Percentiles rank a stretch among this genome's conserved stretches.
phyloP scores from a whole-genome alignment of 192 early-diverging fungal species.

The Physocladia obscura region DNA sequence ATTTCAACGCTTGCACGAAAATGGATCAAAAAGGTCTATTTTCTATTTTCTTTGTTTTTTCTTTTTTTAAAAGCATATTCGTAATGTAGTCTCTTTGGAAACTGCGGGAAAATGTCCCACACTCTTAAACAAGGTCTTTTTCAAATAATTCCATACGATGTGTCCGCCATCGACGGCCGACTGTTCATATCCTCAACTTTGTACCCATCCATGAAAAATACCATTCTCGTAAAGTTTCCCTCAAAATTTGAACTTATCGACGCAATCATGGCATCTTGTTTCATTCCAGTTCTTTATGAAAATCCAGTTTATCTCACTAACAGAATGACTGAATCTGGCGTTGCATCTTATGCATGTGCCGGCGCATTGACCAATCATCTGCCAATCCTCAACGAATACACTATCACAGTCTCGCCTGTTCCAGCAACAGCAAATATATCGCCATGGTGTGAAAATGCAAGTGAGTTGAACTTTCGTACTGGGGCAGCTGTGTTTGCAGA shows the following conservation, averaged over 20 bases:
- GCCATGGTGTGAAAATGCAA: background rate
- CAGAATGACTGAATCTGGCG: background rate
- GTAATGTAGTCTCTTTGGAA: background rate
- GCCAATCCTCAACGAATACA: constrained; percentile 20
- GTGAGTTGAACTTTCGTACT: background rate
- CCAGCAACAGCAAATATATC: constrained; percentile 23
- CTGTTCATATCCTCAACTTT: constrained; percentile 24
- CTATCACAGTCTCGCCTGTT: constrained; percentile 25
- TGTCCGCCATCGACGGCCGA: background rate
- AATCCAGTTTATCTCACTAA: background rate
- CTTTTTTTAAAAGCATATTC: background rate
- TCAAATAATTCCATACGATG: constrained; percentile 6
- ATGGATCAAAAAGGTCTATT: constrained; percentile 7
- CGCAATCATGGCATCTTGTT: constrained; percentile 23
- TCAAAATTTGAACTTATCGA: constrained; percentile 12
- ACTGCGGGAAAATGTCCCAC: constrained; percentile 5
- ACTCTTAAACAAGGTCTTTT: background rate
- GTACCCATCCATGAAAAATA: constrained; percentile 1
- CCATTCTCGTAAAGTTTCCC: background rate
- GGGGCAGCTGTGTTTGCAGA: constrained; percentile 5
- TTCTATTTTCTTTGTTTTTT: background rate
- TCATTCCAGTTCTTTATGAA: constrained; percentile 29
- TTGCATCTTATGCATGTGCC: background rate
- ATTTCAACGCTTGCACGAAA: constrained; percentile 10
- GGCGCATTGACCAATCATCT: constrained; percentile 25